These are phyloP conservation scores for Styphnolobium japonicum DNA, from an alignment of 306 rosid genomes.

Conservation along the genomic window DNA sequence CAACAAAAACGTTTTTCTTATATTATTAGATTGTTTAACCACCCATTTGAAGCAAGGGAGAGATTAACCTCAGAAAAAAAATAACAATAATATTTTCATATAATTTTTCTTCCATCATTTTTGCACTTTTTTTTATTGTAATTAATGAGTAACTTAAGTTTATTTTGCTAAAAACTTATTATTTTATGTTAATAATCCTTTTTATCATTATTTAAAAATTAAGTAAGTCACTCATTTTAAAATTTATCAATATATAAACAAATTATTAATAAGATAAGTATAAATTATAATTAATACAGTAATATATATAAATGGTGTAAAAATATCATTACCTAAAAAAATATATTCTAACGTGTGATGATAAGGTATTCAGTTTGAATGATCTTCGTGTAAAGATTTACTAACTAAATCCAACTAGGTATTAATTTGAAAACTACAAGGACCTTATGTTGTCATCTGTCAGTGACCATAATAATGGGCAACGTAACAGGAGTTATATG, in stretches of 20 bases:
- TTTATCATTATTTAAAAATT: no score
- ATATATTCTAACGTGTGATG: not conserved
- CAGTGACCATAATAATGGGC: conserved; percentile 10
- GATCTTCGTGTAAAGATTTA: not conserved
- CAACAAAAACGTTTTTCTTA: not conserved
- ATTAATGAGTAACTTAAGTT: no score
- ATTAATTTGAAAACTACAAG: not conserved
- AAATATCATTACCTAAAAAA: not conserved
- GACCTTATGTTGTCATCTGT: not conserved
- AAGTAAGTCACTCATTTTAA: no score
- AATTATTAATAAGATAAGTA: no score
- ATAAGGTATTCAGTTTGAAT: not conserved
- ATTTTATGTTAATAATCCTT: no score
- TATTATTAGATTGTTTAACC: not conserved
- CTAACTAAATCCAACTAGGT: not conserved
- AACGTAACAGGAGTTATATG: conserved; percentile 24
- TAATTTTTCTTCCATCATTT: no score
- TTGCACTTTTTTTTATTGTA: no score
- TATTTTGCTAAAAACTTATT: no score
- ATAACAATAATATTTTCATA: no score
- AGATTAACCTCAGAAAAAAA: not conserved
- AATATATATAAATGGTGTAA: no score
- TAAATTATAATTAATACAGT: no score
- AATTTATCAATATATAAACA: no score
- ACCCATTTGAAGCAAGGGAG: not conserved